A percentile compares a stretch with the other conserved stretches of the same genome.
Evolutionary conservation across 768 basidiomycete genomes (phyloP).

Genomic region (Solioccasus polychromus): DNA sequence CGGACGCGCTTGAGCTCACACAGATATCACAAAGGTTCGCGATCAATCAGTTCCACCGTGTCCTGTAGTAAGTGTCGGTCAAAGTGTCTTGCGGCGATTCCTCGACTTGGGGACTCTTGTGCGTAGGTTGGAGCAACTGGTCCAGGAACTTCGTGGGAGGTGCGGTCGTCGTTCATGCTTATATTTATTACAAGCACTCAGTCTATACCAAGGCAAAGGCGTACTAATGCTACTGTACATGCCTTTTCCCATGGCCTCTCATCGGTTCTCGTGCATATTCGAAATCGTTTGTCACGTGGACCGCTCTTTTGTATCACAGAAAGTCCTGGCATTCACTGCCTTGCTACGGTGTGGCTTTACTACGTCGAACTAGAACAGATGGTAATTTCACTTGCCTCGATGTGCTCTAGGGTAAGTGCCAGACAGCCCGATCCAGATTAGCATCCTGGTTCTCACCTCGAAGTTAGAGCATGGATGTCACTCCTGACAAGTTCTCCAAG

Average conservation of each 20-base stretch:
- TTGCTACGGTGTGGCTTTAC: slow-evolving; percentile 47
- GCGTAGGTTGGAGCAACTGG: slow-evolving; percentile 60
- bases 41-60: slow-evolving; percentile 2
- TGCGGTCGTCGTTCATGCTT: slow-evolving; percentile 24
- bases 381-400: slow-evolving; percentile 47
- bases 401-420: slow-evolving; percentile 58
- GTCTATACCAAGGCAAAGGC: slow-evolving; percentile 36
- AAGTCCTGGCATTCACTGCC: slow-evolving; percentile 18
- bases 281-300: slow-evolving; percentile 41
- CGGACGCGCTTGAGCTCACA: slow-evolving; percentile 39
- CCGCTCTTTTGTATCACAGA: slow-evolving; percentile 34
- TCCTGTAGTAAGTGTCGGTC: neutral
- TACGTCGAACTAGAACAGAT: slow-evolving; percentile 50
- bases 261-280: slow-evolving; percentile 49
- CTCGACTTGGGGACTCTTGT: slow-evolving; percentile 64
- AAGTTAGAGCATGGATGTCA: slow-evolving; percentile 27
- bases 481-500: slow-evolving; percentile 39
- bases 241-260: slow-evolving; percentile 67
- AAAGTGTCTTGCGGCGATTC: slow-evolving; percentile 60
- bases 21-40: slow-evolving; percentile 54
- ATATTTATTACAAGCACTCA: slow-evolving; percentile 5
- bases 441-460: slow-evolving; percentile 1
- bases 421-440: neutral
- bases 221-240: slow-evolving; percentile 54
- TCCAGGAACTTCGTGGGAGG: slow-evolving; percentile 48